Evolutionary conservation across 192 early-diverging fungal species (phyloP), one percentile per base, ranked within the genome.

Genomic region (Coemansia sp.): DNA sequence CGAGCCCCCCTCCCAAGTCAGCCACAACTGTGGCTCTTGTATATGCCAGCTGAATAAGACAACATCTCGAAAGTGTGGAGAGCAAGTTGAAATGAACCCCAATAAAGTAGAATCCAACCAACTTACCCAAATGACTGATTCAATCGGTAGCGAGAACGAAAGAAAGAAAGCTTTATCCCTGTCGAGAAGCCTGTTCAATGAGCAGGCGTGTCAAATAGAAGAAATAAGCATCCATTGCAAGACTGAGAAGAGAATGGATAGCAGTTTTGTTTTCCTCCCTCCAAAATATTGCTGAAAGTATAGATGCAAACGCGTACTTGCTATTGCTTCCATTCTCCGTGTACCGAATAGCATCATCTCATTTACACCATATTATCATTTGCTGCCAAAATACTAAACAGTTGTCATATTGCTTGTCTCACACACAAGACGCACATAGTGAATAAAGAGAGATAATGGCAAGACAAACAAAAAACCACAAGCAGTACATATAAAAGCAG

Each of bases 51-150:
- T 25, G 25, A 25, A 50, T 50, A 14, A 17, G 48, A 17, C 48
- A 50, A 16, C 48, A 17, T 50, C 32, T 9, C 54, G 32, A 38
- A 41, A 17, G 39, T 59, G 39, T 59, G 39, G 61, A 62, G 44
- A 62, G 61, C 61, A 43, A 62, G 61, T 62, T 62, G 42, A 43
- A 55, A 17, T 48, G 57, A 41, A 59, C 57, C 39, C 57, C 51
- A 13, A 25, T 54, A 59, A 59, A 59, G 32, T 59, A 59, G 57
- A 59, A 59, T 41, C 46, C 59, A 53, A 55, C 44, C 61, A 61
- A 44, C 48, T 41, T 45, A 57, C 46, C 45, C 9, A 57, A 59
- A 59, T 59, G 39, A 59, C 32, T 59, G 57, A 59, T 54, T 54
- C 57, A 37, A 40, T 38, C 57, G 57, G 57, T 61, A 51, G 38